phyloP scores from a whole-genome alignment of 2,329 filamentous ascomycete species.

The Penicillium sclerotiorum region DNA sequence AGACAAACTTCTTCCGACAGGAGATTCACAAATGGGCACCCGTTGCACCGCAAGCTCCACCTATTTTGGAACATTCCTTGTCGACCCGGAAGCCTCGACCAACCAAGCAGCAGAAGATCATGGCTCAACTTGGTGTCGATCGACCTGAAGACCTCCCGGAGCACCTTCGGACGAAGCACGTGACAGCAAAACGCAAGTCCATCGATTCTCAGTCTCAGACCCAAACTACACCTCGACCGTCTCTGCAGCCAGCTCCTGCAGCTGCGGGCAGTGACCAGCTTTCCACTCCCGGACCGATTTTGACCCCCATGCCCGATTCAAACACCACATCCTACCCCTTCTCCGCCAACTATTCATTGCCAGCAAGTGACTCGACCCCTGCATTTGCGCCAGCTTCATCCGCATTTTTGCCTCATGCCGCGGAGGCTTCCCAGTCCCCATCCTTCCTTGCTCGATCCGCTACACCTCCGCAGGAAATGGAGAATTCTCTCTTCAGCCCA shows the following conservation, averaged over 20 bases:
- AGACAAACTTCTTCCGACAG: constrained; percentile 98
- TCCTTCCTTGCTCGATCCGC: constrained; percentile 46
- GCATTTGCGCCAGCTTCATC: constrained; percentile 40
- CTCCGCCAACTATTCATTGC: constrained; percentile 43
- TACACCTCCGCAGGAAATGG: constrained; percentile 38
- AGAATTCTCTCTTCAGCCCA: constrained; percentile 47
- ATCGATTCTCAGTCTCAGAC: constrained; percentile 46
- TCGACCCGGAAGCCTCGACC: constrained; percentile 94
- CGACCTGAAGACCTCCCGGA: constrained; percentile 89
- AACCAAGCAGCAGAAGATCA: constrained; percentile 94
- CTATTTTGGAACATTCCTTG: constrained; percentile 80
- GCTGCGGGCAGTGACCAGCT: constrained; percentile 35
- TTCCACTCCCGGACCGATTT: constrained; percentile 35
- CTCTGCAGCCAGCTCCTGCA: constrained; percentile 34
- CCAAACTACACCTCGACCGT: constrained; percentile 21
- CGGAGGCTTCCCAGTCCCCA: constrained; percentile 35
- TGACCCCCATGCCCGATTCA: constrained; percentile 35
- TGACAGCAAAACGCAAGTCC: constrained; percentile 72
- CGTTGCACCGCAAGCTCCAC: constrained; percentile 82
- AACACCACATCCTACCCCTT: constrained; percentile 38
- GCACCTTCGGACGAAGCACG: constrained; percentile 76
- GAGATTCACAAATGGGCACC: constrained; percentile 94
- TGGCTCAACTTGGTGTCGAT: constrained; percentile 83
- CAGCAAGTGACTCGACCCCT: constrained; percentile 39
- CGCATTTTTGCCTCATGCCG: constrained; percentile 41